Conservation (phyloP, 2,329 filamentous ascomycete genomes). For the Calonectria multiphialidica region DNA sequence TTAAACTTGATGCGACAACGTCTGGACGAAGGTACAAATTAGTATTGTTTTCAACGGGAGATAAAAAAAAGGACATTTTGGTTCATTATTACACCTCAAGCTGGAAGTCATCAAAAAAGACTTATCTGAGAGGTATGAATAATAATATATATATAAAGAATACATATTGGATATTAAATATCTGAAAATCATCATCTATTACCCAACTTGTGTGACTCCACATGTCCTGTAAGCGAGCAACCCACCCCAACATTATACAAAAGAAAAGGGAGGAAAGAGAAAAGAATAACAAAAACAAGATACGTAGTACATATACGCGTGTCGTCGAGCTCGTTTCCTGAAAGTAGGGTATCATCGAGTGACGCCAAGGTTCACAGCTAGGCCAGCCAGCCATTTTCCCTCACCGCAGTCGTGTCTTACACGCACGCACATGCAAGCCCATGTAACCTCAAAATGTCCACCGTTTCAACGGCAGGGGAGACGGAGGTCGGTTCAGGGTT, state of each 20-base stretch:
- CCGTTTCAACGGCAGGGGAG: neutral
- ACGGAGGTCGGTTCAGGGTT: neutral
- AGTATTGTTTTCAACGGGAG: neutral
- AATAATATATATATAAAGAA: neutral
- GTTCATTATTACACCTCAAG: neutral
- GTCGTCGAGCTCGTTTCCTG: neutral
- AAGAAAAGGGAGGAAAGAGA: neutral
- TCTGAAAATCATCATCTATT: neutral
- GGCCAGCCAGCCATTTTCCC: neutral
- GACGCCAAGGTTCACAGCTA: neutral
- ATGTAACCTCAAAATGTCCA: neutral
- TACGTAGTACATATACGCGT: neutral
- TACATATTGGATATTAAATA: neutral
- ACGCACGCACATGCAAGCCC: neutral
- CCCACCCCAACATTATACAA: neutral
- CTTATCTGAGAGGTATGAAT: neutral
- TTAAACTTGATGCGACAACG: slow-evolving; percentile 24
- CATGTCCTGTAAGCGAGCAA: neutral
- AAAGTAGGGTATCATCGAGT: slow-evolving; percentile 16
- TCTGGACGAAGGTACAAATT: slow-evolving; percentile 17
- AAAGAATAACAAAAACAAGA: neutral
- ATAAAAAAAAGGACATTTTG: neutral
- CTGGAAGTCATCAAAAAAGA: neutral
- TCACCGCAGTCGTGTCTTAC: slow-evolving; percentile 19
- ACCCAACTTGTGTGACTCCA: neutral